Base-by-base conservation (phyloP, 2,329 filamentous ascomycete species). In the Botrytis byssoidea region DNA sequence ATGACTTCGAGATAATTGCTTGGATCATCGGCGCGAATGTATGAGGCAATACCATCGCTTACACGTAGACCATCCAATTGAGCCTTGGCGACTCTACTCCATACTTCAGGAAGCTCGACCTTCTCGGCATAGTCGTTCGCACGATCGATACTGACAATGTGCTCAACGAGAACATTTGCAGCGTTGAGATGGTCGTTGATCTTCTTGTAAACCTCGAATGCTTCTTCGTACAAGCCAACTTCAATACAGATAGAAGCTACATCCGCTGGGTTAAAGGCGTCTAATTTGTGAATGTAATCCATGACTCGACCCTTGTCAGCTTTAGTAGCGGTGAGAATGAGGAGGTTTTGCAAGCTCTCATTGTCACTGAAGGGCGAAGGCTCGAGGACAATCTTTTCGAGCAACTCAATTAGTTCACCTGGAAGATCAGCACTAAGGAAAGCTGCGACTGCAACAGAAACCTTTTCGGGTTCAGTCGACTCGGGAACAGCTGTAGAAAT, bases 331-430 rank as follows among this genome's bases (percentile, higher is more conserved):
- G 96, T 99, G 80, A 98, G 91, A 87, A 99, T 93, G 75, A 99
- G 89, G 74, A 99, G 85, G 83, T 99, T 99, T 84, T 99, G 97
- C 74, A 99, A 87, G 82, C 93, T 98, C 80, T 94, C 90, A 83
- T 99, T 99, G 84, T 99, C 97, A 80, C 94, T 98, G 87, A 99
- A 99, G 8, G 93, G 93, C 7, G 95, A 97, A n/a, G 96, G 97
- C 86, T 99, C 96, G n/a, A 99, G 86, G 46, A 99, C 95, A 78
- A 99, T 99, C 90, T 98, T 99, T 87, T 99, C 97, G 29, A 99
- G 88, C 55, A 99, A 89, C 83, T 99, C 97, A 79, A 99, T 98
- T 70, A 99, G 88, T 85, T 99, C 96, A 7, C 91, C 91, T 14
- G 96, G 96, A 77, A 99, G 87, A 81, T 99, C 96, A 73, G 93